phyloP scores from a whole-genome alignment of 305 asterid species.

The Solanum hybrid region DNA sequence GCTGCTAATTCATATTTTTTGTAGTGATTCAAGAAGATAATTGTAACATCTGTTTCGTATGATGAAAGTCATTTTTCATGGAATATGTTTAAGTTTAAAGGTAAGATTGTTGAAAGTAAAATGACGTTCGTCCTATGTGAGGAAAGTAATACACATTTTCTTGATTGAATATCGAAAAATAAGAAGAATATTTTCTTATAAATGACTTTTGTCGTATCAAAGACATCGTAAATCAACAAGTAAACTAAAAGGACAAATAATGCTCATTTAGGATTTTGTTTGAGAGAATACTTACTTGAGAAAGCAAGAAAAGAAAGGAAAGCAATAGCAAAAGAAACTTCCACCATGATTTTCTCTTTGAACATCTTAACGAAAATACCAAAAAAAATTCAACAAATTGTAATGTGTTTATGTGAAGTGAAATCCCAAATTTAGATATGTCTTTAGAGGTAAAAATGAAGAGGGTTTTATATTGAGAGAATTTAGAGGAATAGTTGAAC shows the following conservation, averaged over 20 bases:
- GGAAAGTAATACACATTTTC: not conserved
- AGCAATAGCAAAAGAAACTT: slow-evolving; percentile 11
- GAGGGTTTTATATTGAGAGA: not conserved
- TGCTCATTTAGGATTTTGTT: not conserved
- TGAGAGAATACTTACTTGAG: slow-evolving; percentile 26
- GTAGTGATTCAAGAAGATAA: not conserved
- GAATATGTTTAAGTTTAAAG: not conserved
- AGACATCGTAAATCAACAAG: not conserved
- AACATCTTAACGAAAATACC: not conserved
- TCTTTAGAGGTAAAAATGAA: not conserved
- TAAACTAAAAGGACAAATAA: not conserved
- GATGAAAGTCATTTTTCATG: not conserved
- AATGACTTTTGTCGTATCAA: not conserved
- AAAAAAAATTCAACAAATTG: not conserved
- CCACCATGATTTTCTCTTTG: slow-evolving; percentile 1
- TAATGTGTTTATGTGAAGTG: not conserved
- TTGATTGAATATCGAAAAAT: not conserved
- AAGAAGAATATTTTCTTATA: not conserved
- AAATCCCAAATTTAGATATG: not conserved
- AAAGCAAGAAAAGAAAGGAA: slow-evolving; percentile 17
- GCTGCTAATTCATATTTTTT: not conserved
- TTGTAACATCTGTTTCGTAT: not conserved
- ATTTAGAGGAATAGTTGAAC: not conserved
- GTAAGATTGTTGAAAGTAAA: not conserved
- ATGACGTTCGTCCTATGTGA: not conserved